Percentiles rank a stretch among this genome's conserved stretches.
These are phyloP conservation scores for Phytophthora uliginosa DNA, from an alignment of 352 stramenopile genomes.

Conservation along the genomic window DNA sequence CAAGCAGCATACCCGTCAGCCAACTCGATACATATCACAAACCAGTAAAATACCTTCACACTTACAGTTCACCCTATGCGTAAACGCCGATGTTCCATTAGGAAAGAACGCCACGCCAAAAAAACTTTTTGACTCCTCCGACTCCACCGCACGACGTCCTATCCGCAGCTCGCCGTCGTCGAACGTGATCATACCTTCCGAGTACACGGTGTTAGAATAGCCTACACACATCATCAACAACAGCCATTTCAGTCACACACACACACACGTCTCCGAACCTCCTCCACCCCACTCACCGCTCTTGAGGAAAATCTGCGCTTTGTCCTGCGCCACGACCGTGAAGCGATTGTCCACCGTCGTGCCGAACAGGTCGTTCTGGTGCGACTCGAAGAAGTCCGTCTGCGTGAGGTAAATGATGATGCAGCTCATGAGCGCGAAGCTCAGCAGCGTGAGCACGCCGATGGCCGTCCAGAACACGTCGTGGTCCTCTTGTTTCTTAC, in stretches of 20 bases:
- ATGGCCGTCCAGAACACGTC: constrained; percentile 84
- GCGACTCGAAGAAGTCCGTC: constrained; percentile 85
- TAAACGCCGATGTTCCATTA: constrained; percentile 78
- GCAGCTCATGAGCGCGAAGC: constrained; percentile 67
- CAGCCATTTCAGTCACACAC: neutral
- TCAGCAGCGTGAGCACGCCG: constrained; percentile 74
- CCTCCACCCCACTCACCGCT: constrained; percentile 50
- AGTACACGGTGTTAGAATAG: constrained; percentile 79
- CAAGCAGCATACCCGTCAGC: neutral
- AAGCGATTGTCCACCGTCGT: constrained; percentile 87
- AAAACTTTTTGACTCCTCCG: constrained; percentile 66
- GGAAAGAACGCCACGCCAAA: constrained; percentile 76
- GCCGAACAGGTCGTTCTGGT: constrained; percentile 85
- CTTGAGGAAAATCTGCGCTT: constrained; percentile 85
- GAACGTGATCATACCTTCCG: constrained; percentile 80
- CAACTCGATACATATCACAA: neutral
- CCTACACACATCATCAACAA: constrained; percentile 36
- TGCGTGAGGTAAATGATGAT: constrained; percentile 80
- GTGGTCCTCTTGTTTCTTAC: constrained; percentile 59
- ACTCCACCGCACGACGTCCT: constrained; percentile 59
- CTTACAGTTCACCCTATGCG: constrained; percentile 72
- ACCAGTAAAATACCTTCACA: neutral
- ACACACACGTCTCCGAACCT: neutral
- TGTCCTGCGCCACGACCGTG: constrained; percentile 78
- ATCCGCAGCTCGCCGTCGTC: constrained; percentile 68